Conservation (phyloP, 768 basidiomycete genomes). For the Phylloporus sp. region DNA sequence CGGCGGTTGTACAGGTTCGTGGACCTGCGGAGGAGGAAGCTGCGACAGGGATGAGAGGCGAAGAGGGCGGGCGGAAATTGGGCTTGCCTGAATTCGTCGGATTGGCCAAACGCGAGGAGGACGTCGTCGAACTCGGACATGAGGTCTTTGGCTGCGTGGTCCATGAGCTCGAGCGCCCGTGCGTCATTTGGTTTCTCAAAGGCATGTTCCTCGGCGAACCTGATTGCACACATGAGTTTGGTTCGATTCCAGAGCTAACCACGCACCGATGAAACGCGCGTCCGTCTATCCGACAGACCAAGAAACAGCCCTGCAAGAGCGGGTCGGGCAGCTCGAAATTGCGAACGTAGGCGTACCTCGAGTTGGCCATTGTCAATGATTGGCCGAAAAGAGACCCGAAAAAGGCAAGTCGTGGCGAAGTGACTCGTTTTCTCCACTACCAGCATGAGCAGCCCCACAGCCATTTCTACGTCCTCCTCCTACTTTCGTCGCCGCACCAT, state of each 20-base stretch:
- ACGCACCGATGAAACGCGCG: slow-evolving; percentile 87
- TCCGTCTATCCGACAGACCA: slow-evolving; percentile 87
- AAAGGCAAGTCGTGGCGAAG: slow-evolving; percentile 17
- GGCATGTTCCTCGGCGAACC: slow-evolving; percentile 77
- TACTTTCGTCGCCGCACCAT: slow-evolving; percentile 63
- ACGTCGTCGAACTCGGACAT: slow-evolving; percentile 85
- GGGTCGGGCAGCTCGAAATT: slow-evolving; percentile 86
- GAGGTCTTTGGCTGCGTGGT: slow-evolving; percentile 73
- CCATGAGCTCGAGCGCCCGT: slow-evolving; percentile 86
- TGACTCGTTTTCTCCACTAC: not conserved
- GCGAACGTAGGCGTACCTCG: slow-evolving; percentile 88
- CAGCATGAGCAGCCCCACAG: slow-evolving; percentile 24
- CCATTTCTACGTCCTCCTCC: slow-evolving; percentile 26
- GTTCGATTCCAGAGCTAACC: not conserved
- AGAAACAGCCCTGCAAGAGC: slow-evolving; percentile 75
- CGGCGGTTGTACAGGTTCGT: slow-evolving; percentile 82
- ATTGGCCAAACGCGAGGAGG: slow-evolving; percentile 88
- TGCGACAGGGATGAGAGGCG: slow-evolving; percentile 27
- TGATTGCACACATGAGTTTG: slow-evolving; percentile 27
- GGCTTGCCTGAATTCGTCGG: slow-evolving; percentile 88
- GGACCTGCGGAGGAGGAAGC: slow-evolving; percentile 79
- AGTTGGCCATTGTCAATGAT: slow-evolving; percentile 92
- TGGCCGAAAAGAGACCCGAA: slow-evolving; percentile 1
- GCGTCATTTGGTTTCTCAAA: slow-evolving; percentile 92
- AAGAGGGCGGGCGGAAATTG: not conserved